Evolutionary conservation across 768 basidiomycete genomes (phyloP), one percentile per base, ranked within the genome.

Genomic region (Asterophora lycoperdoides): DNA sequence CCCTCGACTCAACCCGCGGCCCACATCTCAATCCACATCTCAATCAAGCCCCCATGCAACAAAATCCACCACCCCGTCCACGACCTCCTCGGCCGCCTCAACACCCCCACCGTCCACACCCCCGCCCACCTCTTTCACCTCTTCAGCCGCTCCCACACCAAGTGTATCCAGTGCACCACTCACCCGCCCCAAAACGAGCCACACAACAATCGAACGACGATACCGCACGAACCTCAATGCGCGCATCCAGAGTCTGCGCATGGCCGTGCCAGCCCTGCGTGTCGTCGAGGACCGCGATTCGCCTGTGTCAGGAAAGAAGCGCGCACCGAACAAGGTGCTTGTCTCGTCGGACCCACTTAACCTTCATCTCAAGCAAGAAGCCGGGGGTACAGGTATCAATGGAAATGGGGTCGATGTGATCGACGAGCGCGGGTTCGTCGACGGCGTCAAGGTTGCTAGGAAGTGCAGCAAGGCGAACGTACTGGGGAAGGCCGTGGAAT

Each of bases 381-480:
- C 68, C 15, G 59, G 48, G 10, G 54, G 53, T 18, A 57, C 56
- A 1, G 65, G 66, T 9, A 56, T 57, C 17, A 66, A 67, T 15
- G 65, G 60, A 23, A 23, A 23, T 0, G 64, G 67, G 9, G 65
- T 74, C 5, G 84, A 86, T 56, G 69, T 79, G 1, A 80, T 89
- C n/a, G 89, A 93, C 52, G 81, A 84, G 32, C 78, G 89, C 3
- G 92, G 92, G 3, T 92, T 85, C 56, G 85, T 93, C 2, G 92
- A 94, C 58, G 92, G 92, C n/a, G 89, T 94, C 61, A 88, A 87
- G 64, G 86, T 92, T 8, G 92, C 92, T 7, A 76, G 90, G 50
- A 94, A 93, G 68, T 89, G 89, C 64, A 88, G 85, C 67, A 94
- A 94, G 61, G 90, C 90, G 2, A 91, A 89, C 49, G 88, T 94